phyloP scores from a whole-genome alignment of 192 early-diverging fungal species.

The Coemansia guatemalensis region DNA sequence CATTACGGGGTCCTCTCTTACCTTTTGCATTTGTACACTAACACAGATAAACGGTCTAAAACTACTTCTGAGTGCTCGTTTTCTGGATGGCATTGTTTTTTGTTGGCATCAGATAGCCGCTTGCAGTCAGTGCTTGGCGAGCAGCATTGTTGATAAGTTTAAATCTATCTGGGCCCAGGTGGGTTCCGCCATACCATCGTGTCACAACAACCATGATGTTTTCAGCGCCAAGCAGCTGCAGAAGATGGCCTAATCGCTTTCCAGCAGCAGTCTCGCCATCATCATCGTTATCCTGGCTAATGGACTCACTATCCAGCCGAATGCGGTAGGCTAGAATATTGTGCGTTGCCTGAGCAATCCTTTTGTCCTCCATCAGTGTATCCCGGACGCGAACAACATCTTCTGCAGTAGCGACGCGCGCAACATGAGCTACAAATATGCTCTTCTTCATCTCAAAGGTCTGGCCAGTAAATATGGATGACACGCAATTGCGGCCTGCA shows the following conservation, averaged over 20 bases:
- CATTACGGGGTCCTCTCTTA: too few relatives aligned
- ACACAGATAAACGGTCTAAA: too few relatives aligned
- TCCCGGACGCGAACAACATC: slow-evolving; percentile 55
- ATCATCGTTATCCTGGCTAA: slow-evolving; percentile 83
- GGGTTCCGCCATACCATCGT: slow-evolving; percentile 88
- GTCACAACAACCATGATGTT: slow-evolving; percentile 82
- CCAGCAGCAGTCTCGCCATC: slow-evolving; percentile 95
- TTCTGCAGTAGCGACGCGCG: slow-evolving; percentile 56
- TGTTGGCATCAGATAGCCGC: slow-evolving; percentile 55
- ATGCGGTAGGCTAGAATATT: slow-evolving; percentile 90
- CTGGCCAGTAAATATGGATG: slow-evolving; percentile 57
- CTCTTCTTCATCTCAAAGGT: slow-evolving; percentile 78
- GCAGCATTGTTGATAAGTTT: slow-evolving; percentile 90
- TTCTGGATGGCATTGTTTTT: background rate
- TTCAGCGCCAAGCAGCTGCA: slow-evolving; percentile 69
- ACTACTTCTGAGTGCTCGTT: too few relatives aligned
- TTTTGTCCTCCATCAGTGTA: slow-evolving; percentile 64
- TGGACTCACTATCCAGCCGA: slow-evolving; percentile 40
- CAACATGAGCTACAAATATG: slow-evolving; percentile 82
- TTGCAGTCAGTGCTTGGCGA: slow-evolving; percentile 63
- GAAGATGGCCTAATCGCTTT: slow-evolving; percentile 74
- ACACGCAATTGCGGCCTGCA: slow-evolving; percentile 1
- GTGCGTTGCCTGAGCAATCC: slow-evolving; percentile 83
- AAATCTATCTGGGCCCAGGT: slow-evolving; percentile 83
- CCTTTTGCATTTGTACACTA: too few relatives aligned